Percentiles rank a stretch among this genome's conserved stretches.
Evolutionary conservation across 306 rosid genomes (phyloP).

Genomic region (Neltuma alba): DNA sequence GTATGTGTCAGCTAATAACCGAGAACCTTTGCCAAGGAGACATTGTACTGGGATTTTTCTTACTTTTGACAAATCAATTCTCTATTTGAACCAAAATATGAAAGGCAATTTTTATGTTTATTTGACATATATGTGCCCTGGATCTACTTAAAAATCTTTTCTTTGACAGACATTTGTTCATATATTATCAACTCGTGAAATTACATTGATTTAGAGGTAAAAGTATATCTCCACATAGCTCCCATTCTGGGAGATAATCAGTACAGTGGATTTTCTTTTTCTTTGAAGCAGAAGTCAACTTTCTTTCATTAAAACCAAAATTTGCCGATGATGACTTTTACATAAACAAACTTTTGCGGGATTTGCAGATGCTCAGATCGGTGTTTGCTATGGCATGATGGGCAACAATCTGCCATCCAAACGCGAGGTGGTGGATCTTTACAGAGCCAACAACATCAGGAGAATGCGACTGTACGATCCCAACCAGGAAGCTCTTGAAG

Average conservation of each 20-base stretch:
- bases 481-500: conserved; percentile 50
- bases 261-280: too few relatives aligned
- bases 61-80: too few relatives aligned
- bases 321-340: neutral
- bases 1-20: too few relatives aligned
- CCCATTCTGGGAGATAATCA: neutral
- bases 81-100: too few relatives aligned
- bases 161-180: neutral
- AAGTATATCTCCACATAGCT: neutral
- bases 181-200: neutral
- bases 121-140: too few relatives aligned
- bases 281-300: neutral
- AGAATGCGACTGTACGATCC: conserved; percentile 66
- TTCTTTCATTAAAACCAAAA: neutral
- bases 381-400: conserved; percentile 57
- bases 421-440: conserved; percentile 51
- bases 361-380: conserved; percentile 43
- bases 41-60: too few relatives aligned
- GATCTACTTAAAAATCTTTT: too few relatives aligned
- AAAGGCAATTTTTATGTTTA: too few relatives aligned
- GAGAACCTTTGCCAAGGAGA: too few relatives aligned
- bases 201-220: neutral
- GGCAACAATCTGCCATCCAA: conserved; percentile 61
- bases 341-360: conserved; percentile 20
- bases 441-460: conserved; percentile 53